phyloP scores from a whole-genome alignment of 2,329 filamentous ascomycete genomes.

The Aspergillus calidoustus region DNA sequence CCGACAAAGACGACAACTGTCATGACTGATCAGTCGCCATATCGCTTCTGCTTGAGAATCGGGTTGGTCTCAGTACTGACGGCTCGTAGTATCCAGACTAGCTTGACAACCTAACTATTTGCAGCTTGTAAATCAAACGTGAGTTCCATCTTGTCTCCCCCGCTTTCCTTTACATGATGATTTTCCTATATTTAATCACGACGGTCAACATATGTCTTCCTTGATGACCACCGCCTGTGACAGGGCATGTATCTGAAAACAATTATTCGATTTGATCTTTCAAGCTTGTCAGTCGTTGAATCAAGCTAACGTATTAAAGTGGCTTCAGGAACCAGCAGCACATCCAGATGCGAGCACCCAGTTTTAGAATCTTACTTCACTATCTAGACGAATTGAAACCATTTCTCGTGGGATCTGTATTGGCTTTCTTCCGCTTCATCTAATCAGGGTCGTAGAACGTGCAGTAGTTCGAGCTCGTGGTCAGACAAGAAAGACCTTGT shows the following conservation, averaged over 20 bases:
- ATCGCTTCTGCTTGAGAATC: conserved; percentile 23
- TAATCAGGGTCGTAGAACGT: conserved; percentile 13
- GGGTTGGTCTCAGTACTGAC: conserved; percentile 35
- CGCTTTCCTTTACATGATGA: conserved; percentile 64
- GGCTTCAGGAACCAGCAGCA: not conserved
- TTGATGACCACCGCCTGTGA: conserved; percentile 83
- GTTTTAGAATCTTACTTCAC: not conserved
- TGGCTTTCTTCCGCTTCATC: not conserved
- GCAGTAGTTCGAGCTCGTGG: conserved; percentile 26
- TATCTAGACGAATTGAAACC: not conserved
- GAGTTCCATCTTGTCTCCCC: conserved; percentile 20
- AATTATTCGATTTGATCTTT: conserved; percentile 10
- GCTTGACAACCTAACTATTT: not conserved
- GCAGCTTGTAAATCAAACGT: conserved; percentile 18
- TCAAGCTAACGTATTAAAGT: conserved; percentile 14
- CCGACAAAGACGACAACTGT: conserved; percentile 58
- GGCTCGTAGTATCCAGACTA: conserved; percentile 17
- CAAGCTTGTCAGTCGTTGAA: not conserved
- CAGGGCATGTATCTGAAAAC: conserved; percentile 59
- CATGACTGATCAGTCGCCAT: conserved; percentile 50
- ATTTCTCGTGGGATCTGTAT: not conserved
- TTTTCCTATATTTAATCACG: conserved; percentile 71
- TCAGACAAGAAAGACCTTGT: not conserved
- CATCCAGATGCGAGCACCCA: not conserved
- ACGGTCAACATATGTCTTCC: conserved; percentile 80